Evolutionary conservation across 2,329 filamentous ascomycete species (phyloP).

Genomic region (Grosmannia huntii): DNA sequence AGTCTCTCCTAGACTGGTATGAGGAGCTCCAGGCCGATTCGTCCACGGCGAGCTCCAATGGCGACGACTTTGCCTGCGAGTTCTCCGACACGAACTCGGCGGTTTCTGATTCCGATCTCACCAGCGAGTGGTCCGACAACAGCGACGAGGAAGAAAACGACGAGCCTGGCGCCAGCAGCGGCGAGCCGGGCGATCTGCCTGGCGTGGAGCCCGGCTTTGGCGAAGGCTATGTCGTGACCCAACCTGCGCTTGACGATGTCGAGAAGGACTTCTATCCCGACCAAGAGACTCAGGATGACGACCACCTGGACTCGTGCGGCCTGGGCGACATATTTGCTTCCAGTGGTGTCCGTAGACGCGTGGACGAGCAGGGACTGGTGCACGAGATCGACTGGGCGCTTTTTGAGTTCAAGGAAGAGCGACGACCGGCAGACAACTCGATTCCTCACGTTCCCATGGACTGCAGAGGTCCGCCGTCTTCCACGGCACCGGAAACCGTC

Average conservation of each 20-base stretch:
- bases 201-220: conserved; percentile 65
- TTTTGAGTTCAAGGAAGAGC: conserved; percentile 62
- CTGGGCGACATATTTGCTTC: conserved; percentile 81
- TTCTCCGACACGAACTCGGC: conserved; percentile 48
- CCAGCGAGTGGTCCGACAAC: conserved; percentile 35
- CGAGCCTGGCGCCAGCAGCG: conserved; percentile 6
- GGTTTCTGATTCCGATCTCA: conserved; percentile 36
- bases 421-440: conserved; percentile 59
- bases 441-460: conserved; percentile 34
- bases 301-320: conserved; percentile 69
- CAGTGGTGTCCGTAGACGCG: conserved; percentile 71
- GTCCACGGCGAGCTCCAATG: conserved; percentile 26
- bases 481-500: not conserved
- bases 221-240: conserved; percentile 70
- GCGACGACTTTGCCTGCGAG: conserved; percentile 44
- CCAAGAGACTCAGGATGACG: conserved; percentile 58
- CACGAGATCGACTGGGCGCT: conserved; percentile 96
- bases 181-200: conserved; percentile 61
- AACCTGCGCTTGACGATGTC: conserved; percentile 82
- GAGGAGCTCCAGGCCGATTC: conserved; percentile 23
- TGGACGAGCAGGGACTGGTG: conserved; percentile 53
- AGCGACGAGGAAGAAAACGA: conserved; percentile 27
- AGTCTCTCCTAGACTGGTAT: conserved; percentile 28
- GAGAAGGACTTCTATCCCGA: conserved; percentile 70
- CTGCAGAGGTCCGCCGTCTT: conserved; percentile 3